Evolutionary conservation across 352 stramenopile species (phyloP), one percentile per base, ranked within the genome.

Genomic region (Phytophthora pini): DNA sequence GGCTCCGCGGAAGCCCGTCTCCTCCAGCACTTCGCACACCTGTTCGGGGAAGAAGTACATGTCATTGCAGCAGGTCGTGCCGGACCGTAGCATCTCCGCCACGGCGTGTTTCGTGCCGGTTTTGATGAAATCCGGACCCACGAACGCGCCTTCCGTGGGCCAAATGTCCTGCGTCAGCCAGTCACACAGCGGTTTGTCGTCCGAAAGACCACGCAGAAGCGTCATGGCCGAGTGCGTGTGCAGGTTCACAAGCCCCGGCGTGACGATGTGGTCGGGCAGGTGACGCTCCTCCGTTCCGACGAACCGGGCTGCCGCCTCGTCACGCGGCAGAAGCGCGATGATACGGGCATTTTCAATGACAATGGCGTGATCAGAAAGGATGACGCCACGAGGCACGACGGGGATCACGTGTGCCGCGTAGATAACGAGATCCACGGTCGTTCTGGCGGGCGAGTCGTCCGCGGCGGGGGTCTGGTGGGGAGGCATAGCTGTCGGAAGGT

Each of bases 21-120:
- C 22, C 51, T 92, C 75, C 20, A 94, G 56, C 10, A 86, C 87
- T 12, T 77, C 53, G 34, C 77, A 84, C 7, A 76, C 70, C 8
- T 83, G 74, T 2, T 88, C 65, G 0, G 84, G 73, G 65, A 94
- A 96, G 67, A 95, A 96, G 80, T 95, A 97, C 90, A 97, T 97
- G 73, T 97, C 89, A 55, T 96, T 96, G 70, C 85, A 94, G 70
- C 89, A 97, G 13, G 90, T 97, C 26, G 88, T 96, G 31, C 90
- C 90, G 40, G 80, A 70, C 17, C 87, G 82, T n/a, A 97, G 81
- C 82, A 96, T 95, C 77, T 97, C 90, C n/a, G 89, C 89, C 5
- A 79, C 80, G 2, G 88, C 89, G 47, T 95, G 84, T 15, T 74
- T 77, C 62, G 87, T 89, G 40, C 86, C 89, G 44, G 91, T 81